A percentile compares a stretch with the other conserved stretches of the same genome.
Conservation (phyloP, 371 early-diverging fungal species). For the Mucor indicus region DNA sequence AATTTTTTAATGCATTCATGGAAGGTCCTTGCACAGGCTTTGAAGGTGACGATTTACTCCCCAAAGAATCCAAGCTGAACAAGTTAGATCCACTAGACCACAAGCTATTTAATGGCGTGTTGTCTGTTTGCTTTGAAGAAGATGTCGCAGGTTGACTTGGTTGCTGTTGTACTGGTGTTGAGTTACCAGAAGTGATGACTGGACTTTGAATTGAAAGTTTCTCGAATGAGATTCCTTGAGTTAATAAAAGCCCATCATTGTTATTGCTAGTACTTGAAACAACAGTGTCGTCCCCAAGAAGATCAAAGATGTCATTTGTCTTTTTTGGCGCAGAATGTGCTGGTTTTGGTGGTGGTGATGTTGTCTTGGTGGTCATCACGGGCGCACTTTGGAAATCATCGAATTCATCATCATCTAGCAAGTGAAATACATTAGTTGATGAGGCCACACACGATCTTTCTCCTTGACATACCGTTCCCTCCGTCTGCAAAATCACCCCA, state of each 20-base stretch:
- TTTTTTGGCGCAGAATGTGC: constrained; percentile 3
- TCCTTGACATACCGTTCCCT: constrained; percentile 11
- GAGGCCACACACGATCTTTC: background rate
- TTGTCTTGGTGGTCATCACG: constrained; percentile 5
- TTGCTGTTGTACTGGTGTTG: background rate
- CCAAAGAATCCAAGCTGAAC: constrained; percentile 56
- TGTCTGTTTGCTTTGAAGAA: background rate
- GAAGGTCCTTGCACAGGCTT: constrained; percentile 53
- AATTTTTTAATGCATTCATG: constrained; percentile 57
- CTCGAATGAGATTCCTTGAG: constrained; percentile 13
- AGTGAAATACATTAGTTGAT: constrained; percentile 16
- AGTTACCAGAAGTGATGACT: no score
- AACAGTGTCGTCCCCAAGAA: constrained; percentile 37
- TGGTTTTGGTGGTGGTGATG: background rate
- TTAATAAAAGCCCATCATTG: no score
- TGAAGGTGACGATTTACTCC: constrained; percentile 30
- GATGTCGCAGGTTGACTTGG: background rate
- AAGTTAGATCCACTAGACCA: constrained; percentile 59
- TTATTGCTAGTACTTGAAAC: constrained; percentile 10
- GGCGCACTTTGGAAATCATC: constrained; percentile 67
- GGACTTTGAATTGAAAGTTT: no score
- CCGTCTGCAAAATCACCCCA: constrained; percentile 55
- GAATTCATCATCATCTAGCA: constrained; percentile 51
- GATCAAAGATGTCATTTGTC: constrained; percentile 39
- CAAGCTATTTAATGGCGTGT: constrained; percentile 21